Conservation (phyloP, 768 basidiomycete species). For the Rhodotorula taiwanensis region DNA sequence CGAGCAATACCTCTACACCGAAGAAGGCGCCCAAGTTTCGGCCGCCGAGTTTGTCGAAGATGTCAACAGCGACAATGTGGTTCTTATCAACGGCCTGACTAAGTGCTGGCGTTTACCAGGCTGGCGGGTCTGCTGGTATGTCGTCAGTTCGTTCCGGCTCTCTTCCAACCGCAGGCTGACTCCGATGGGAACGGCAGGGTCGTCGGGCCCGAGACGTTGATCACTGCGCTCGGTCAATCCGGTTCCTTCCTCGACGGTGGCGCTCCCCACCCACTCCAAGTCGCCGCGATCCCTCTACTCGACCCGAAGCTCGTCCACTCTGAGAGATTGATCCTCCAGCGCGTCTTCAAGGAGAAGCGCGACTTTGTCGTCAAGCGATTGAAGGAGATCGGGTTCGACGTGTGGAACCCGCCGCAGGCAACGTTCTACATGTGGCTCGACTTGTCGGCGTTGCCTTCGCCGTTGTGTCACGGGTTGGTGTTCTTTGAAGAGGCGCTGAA, state of each 20-base stretch:
- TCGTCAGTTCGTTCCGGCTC: not conserved
- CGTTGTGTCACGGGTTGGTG: slow-evolving; percentile 80
- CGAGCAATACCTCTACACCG: slow-evolving; percentile 35
- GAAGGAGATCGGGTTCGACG: slow-evolving; percentile 66
- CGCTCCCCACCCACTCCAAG: slow-evolving; percentile 58
- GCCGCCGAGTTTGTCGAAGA: slow-evolving; percentile 78
- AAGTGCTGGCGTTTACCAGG: slow-evolving; percentile 90
- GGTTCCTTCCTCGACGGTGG: slow-evolving; percentile 93
- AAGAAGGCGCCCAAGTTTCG: slow-evolving; percentile 50
- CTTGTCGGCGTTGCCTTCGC: slow-evolving; percentile 46
- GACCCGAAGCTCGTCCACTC: slow-evolving; percentile 55
- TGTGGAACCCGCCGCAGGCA: slow-evolving; percentile 63
- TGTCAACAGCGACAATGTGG: slow-evolving; percentile 55
- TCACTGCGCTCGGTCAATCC: slow-evolving; percentile 85
- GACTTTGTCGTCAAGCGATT: slow-evolving; percentile 83
- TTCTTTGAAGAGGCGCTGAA: slow-evolving; percentile 57
- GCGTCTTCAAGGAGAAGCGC: slow-evolving; percentile 82
- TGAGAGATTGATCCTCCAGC: slow-evolving; percentile 56
- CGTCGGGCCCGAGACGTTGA: slow-evolving; percentile 76
- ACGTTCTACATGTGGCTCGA: slow-evolving; percentile 81
- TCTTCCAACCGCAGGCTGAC: not conserved
- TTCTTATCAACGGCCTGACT: slow-evolving; percentile 81
- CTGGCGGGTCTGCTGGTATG: slow-evolving; percentile 69
- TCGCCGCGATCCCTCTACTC: slow-evolving; percentile 77
- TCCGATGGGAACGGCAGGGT: slow-evolving; percentile 52